Evolutionary conservation across 192 early-diverging fungal genomes (phyloP).

Genomic region (Polychytrium aggregatum): DNA sequence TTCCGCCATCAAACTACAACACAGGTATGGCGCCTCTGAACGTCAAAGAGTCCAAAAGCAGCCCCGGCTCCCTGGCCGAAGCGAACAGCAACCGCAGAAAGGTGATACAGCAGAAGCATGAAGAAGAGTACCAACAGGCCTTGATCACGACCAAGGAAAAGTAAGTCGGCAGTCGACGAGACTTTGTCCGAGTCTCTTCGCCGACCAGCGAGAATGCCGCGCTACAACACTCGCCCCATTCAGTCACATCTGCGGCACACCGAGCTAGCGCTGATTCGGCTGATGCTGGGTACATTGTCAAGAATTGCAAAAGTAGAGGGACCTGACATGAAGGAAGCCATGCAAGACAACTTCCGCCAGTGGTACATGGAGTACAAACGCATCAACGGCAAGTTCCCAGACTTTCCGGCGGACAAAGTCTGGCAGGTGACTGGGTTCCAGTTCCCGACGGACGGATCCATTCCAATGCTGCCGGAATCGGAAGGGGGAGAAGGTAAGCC

Average conservation of each 20-base stretch:
- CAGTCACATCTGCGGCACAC: too few species aligned
- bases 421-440: slow-evolving; percentile 43
- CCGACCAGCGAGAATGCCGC: too few species aligned
- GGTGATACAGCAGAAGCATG: slow-evolving; percentile 41
- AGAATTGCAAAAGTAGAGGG: slow-evolving; percentile 49
- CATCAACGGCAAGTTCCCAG: slow-evolving; percentile 44
- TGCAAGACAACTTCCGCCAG: slow-evolving; percentile 48
- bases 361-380: slow-evolving; percentile 59
- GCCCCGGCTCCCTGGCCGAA: slow-evolving; percentile 27
- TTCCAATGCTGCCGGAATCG: neutral
- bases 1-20: neutral
- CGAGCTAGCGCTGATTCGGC: too few species aligned
- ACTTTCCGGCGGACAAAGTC: slow-evolving; percentile 39
- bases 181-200: too few species aligned
- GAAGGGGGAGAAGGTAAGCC: slow-evolving; percentile 7
- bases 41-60: slow-evolving; percentile 20
- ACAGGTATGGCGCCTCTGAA: slow-evolving; percentile 30
- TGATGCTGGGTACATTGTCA: too few species aligned
- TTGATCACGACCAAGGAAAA: slow-evolving; percentile 50
- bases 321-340: slow-evolving; percentile 49
- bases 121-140: slow-evolving; percentile 50
- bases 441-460: slow-evolving; percentile 17
- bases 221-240: too few species aligned
- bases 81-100: slow-evolving; percentile 38
- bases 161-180: slow-evolving; percentile 16